Conservation (phyloP, 2,329 filamentous ascomycete species). For the Alternaria novae-zelandiae region DNA sequence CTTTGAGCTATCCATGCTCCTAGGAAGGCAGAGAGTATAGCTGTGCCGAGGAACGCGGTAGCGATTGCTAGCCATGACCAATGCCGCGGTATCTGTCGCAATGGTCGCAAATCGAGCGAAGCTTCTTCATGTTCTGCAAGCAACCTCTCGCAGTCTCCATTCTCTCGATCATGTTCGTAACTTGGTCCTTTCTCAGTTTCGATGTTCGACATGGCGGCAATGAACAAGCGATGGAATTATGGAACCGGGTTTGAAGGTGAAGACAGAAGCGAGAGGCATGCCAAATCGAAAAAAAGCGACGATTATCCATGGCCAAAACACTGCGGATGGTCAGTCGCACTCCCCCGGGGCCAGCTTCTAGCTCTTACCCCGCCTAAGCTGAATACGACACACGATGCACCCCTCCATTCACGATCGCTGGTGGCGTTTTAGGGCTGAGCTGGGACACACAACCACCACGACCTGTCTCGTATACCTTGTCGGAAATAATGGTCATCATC, state of each 20-base stretch:
- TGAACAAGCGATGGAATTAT: background rate
- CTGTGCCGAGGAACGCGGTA: constrained; percentile 13
- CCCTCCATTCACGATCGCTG: constrained; percentile 17
- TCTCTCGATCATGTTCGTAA: background rate
- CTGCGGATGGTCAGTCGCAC: background rate
- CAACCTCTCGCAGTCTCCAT: background rate
- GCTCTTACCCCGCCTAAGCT: constrained; percentile 26
- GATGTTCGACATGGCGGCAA: background rate
- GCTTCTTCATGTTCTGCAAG: background rate
- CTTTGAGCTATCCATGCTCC: constrained; percentile 29
- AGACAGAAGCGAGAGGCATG: background rate
- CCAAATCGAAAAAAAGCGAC: background rate
- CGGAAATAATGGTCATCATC: background rate
- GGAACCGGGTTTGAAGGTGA: background rate
- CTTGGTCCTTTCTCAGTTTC: background rate
- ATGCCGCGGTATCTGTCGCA: background rate
- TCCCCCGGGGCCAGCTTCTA: background rate
- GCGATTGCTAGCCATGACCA: background rate
- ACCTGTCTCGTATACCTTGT: constrained; percentile 4
- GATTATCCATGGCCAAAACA: background rate
- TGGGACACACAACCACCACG: constrained; percentile 1
- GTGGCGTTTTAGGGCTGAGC: constrained; percentile 26
- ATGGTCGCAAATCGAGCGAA: background rate
- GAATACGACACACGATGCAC: constrained; percentile 9
- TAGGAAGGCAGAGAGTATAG: constrained; percentile 25